phyloP scores from a whole-genome alignment of 139 green algal genomes.

The Haematococcus lacustris region DNA sequence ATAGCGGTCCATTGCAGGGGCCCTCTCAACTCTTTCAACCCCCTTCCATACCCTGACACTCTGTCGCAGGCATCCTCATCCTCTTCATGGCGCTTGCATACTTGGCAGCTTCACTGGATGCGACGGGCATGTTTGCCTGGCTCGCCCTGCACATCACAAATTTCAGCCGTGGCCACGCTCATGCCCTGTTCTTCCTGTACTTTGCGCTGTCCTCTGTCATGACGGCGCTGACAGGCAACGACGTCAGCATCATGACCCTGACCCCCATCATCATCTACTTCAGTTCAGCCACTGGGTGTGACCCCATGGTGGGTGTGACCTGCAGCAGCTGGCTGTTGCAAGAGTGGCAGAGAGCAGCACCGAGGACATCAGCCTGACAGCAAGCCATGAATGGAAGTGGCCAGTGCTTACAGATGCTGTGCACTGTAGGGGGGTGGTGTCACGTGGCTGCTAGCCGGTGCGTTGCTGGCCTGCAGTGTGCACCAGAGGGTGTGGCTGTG shows the following conservation, averaged over 20 bases:
- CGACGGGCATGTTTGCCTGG: constrained; percentile 30
- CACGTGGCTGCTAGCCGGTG: too few relatives aligned
- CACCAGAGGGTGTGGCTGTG: too few relatives aligned
- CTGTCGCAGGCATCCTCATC: constrained; percentile 15
- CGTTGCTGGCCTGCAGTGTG: too few relatives aligned
- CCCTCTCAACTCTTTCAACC: too few relatives aligned
- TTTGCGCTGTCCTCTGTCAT: constrained; percentile 26
- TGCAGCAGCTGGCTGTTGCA: neutral
- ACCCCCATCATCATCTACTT: constrained; percentile 45
- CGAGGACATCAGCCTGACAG: too few relatives aligned
- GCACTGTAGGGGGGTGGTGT: too few relatives aligned
- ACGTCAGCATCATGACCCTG: constrained; percentile 43
- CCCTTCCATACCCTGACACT: neutral
- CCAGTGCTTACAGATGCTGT: too few relatives aligned
- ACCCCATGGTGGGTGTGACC: constrained; percentile 14
- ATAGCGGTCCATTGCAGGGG: neutral
- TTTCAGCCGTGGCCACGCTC: constrained; percentile 13
- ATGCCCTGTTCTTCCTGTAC: constrained; percentile 35
- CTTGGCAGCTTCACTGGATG: constrained; percentile 31
- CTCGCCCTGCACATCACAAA: constrained; percentile 27
- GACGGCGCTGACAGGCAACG: constrained; percentile 37
- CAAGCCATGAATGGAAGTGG: too few relatives aligned
- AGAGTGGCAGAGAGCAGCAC: neutral
- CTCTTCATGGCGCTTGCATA: constrained; percentile 40
- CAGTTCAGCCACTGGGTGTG: constrained; percentile 6